Evolutionary conservation across 768 basidiomycete species (phyloP).

Genomic region (Podaxis mareebaensis): DNA sequence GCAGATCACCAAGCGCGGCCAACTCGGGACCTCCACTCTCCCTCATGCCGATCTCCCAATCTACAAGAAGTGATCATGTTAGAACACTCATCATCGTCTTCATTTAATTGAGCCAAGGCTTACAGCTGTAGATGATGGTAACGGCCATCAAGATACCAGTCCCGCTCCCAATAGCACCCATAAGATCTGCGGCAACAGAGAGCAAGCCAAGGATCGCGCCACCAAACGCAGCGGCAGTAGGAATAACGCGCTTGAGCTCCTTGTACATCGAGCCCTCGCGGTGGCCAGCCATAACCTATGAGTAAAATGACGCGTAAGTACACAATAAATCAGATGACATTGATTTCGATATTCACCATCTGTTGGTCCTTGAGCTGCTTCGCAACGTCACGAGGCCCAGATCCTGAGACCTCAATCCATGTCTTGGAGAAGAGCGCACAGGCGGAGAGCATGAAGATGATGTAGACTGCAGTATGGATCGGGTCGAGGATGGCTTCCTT

Average conservation of each 20-base stretch:
- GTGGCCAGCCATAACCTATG: conserved; percentile 80
- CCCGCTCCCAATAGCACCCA: conserved; percentile 95
- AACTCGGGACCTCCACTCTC: conserved; percentile 85
- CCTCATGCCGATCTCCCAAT: conserved; percentile 95
- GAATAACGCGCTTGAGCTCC: conserved; percentile 96
- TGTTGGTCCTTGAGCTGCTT: conserved; percentile 99
- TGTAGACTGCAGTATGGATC: conserved; percentile 88
- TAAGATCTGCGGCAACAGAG: conserved; percentile 88
- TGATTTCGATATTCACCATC: conserved; percentile 59
- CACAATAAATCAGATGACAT: not conserved
- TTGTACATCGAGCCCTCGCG: conserved; percentile 99
- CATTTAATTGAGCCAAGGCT: conserved; percentile 29
- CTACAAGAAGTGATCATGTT: conserved; percentile 35
- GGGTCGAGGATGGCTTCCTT: conserved; percentile 88
- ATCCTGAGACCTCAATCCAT: conserved; percentile 98
- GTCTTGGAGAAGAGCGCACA: conserved; percentile 99
- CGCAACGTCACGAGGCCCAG: conserved; percentile 93
- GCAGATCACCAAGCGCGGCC: conserved; percentile 75
- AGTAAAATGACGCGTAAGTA: not conserved
- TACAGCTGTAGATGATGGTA: conserved; percentile 94
- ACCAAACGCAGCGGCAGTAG: conserved; percentile 95
- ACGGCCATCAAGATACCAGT: conserved; percentile 98
- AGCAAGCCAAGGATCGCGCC: conserved; percentile 95
- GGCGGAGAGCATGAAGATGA: conserved; percentile 89
- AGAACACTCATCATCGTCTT: conserved; percentile 7